Percentiles rank a stretch among this genome's conserved stretches.
Evolutionary conservation across 352 stramenopile genomes (phyloP).

Genomic region (Phytopythium cucurbitacearum): DNA sequence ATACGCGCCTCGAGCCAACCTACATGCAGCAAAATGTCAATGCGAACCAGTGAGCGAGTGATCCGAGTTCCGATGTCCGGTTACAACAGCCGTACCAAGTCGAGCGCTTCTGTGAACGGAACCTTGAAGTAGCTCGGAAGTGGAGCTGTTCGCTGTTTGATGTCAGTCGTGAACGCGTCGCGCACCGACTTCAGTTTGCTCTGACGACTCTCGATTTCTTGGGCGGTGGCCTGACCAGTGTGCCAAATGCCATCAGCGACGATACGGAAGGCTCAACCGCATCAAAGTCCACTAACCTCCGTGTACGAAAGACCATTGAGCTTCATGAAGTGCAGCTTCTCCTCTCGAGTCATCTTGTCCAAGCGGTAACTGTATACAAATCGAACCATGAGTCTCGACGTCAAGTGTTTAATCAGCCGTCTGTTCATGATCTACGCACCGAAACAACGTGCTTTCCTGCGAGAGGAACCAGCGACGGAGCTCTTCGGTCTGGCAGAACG

Average conservation of each 20-base stretch:
- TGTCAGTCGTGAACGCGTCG: slow-evolving; percentile 37
- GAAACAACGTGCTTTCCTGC: slow-evolving; percentile 95
- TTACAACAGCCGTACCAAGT: slow-evolving; percentile 72
- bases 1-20: slow-evolving; percentile 87
- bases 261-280: neutral
- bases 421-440: slow-evolving; percentile 19
- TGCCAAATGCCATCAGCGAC: neutral
- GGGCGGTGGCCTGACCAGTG: slow-evolving; percentile 32
- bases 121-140: slow-evolving; percentile 93
- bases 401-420: slow-evolving; percentile 20
- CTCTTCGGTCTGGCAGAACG: slow-evolving; percentile 97
- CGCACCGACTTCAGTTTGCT: slow-evolving; percentile 70
- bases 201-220: slow-evolving; percentile 60
- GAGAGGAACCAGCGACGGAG: slow-evolving; percentile 96
- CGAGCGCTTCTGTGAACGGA: slow-evolving; percentile 95
- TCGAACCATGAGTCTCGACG: neutral
- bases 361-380: slow-evolving; percentile 52
- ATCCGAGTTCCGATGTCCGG: no score
- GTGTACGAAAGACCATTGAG: slow-evolving; percentile 78
- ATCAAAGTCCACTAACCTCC: slow-evolving; percentile 22
- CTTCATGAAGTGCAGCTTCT: slow-evolving; percentile 88
- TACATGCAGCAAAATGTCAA: slow-evolving; percentile 4
- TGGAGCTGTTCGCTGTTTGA: slow-evolving; percentile 41
- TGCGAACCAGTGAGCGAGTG: neutral
- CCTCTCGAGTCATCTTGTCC: slow-evolving; percentile 87